Evolutionary conservation across 1,284 basidiomycete species (phyloP), one percentile per base, ranked within the genome.

Genomic region (Apiotrichum sp.): DNA sequence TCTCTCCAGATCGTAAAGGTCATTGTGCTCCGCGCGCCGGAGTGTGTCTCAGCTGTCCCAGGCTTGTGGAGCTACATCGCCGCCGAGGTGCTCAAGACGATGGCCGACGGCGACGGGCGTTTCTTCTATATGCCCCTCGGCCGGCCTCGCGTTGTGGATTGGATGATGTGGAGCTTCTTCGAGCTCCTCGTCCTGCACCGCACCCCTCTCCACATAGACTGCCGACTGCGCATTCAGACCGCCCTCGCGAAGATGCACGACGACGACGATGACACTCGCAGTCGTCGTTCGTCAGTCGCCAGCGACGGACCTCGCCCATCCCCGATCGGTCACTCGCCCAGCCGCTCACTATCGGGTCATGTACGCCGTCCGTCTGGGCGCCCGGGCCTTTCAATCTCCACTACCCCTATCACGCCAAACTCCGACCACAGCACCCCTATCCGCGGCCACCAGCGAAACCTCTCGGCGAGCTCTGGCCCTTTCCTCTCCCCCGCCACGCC

Each of bases 1-100:
- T 80, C 82, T 0, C 65, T 89, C 7, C 87, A 89, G 68, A 80
- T 86, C 22, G 72, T 89, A 64, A 89, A 89, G 69, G 73, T 84
- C 40, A 80, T 88, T 58, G 63, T 85, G 13, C 74, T 88, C 47
- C 83, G 86, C 8, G 86, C 83, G 2, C 60, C 65, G 2, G 62
- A 67, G 9, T 60, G 59, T 41, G 65, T 74, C 31, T 65, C 65
- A 0, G 41, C 53, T 11, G 59, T 68, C 5, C 59, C 58, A 1
- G 72, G 71, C 0, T 52, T 74, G n/a, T 74, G 72, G 72, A 47
- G 60, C 1, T 68, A 70, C 48, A 58, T 71, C 41, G 54, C 67
- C 1, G 47, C 45, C 10, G 52, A 63, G n/a, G 40, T 71, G 4
- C 51, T 57, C 1, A 22, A 48, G 1, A 50, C 57, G 14, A 54